A percentile compares a stretch with the other conserved stretches of the same genome.
Evolutionary conservation across 2,329 filamentous ascomycete species (phyloP).

Genomic region (Fusarium sp.): DNA sequence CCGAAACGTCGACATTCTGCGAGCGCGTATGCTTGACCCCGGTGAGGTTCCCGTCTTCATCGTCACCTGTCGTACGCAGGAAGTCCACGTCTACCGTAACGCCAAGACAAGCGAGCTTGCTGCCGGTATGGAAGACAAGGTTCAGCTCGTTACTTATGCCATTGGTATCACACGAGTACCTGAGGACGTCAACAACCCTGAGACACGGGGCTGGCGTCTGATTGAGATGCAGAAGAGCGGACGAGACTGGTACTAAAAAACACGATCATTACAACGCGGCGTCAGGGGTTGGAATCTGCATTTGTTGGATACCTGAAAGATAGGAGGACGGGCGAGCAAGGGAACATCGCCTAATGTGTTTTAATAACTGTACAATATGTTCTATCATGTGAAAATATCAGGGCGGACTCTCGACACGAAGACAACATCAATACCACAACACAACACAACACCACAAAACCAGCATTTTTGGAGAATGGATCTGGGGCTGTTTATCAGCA

Average conservation of each 20-base stretch:
- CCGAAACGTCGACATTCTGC: conserved; percentile 88
- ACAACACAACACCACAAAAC: conserved; percentile 18
- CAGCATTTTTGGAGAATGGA: conserved; percentile 36
- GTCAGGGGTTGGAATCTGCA: conserved; percentile 38
- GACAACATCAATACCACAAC: conserved; percentile 22
- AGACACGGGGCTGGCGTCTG: conserved; percentile 95
- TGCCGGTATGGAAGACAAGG: conserved; percentile 98
- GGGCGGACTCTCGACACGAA: conserved; percentile 41
- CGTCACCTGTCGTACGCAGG: conserved; percentile 94
- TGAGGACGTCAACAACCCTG: conserved; percentile 95
- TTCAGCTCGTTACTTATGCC: conserved; percentile 97
- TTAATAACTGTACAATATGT: conserved; percentile 51
- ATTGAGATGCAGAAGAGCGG: conserved; percentile 99
- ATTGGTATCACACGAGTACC: conserved; percentile 94
- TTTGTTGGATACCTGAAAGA: conserved; percentile 41
- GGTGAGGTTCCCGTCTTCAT: conserved; percentile 96
- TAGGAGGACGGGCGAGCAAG: conserved; percentile 23
- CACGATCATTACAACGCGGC: conserved; percentile 34
- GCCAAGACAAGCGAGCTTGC: conserved; percentile 89
- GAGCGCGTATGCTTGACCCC: conserved; percentile 82
- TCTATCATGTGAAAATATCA: conserved; percentile 44
- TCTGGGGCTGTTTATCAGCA: conserved; percentile 42
- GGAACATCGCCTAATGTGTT: conserved; percentile 42
- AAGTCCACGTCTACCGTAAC: conserved; percentile 96
- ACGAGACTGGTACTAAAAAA: conserved; percentile 76